Evolutionary conservation across 805 yeast genomes (phyloP), one percentile per base, ranked within the genome.

Genomic region (Suhomyces kilbournensis): DNA sequence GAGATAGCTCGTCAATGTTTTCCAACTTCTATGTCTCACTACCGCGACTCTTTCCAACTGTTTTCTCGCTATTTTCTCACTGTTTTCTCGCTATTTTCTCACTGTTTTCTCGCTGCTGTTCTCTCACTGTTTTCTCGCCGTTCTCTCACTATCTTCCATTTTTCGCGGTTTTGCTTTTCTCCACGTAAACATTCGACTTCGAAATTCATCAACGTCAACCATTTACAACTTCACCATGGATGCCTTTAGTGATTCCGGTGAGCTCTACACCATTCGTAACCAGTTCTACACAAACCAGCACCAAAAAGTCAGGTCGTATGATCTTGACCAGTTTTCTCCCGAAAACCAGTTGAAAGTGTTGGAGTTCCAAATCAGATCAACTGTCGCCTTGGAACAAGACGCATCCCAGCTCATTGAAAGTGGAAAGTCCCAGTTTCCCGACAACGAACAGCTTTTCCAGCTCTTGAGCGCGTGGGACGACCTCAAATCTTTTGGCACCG

Each of bases 241-340:
- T 53, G 65, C 65, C 35, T 71, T 71, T 50, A 62, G 72, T 44
- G 78, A 73, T 56, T 71, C 77, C 6, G 76, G 77, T 65, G 86
- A 83, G 60, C 72, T 81, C 35, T 84, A 76, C 66, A 76, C 75
- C 15, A 66, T 84, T 23, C 77, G 82, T 57, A 85, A 82, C 60
- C 81, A 80, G 53, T 85, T 82, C 69, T 84, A 79, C 66, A 80
- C 86, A 10, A 83, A 84, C 47, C 84, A 82, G 60, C 81, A 76
- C 62, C 61, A 69, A 10, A 72, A 76, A 58, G 81, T 80, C 2
- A 59, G 71, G 45, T 63, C 70, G 5, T 73, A 76, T 49, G 44
- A 64, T 35, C 52, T 72, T 32, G 74, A 69, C 6, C 78, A 71
- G 48, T 76, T 74, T 56, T 66, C 75, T 19, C 65, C 52, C 4